Conservation (phyloP, 768 basidiomycete species). For the Chiua virens region DNA sequence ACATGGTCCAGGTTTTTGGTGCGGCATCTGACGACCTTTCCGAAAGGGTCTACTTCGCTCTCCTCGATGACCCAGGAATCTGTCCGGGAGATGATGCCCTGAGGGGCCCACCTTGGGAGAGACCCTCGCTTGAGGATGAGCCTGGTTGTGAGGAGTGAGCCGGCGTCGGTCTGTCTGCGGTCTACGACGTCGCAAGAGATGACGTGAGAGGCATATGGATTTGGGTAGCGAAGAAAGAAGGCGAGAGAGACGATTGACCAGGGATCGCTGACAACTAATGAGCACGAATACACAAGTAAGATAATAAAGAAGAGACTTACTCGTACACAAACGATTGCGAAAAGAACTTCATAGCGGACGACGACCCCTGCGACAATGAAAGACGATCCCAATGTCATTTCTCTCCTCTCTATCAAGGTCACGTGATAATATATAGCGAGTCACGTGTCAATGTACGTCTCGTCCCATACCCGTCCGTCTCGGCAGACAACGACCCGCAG, state of each 20-base stretch:
- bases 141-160: conserved; percentile 80
- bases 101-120: conserved; percentile 90
- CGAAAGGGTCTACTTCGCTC: conserved; percentile 87
- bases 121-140: conserved; percentile 91
- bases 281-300: not conserved
- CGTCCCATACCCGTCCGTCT: conserved; percentile 47
- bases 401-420: not conserved
- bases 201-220: conserved; percentile 92
- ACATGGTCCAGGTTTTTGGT: conserved; percentile 93
- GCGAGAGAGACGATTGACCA: conserved; percentile 92
- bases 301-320: conserved; percentile 32
- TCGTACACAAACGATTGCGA: conserved; percentile 58
- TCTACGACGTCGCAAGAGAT: conserved; percentile 95
- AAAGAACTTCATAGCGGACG: conserved; percentile 52
- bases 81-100: conserved; percentile 76
- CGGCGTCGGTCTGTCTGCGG: conserved; percentile 68
- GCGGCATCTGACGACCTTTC: conserved; percentile 69
- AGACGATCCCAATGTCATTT: no score
- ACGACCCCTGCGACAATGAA: conserved; percentile 33
- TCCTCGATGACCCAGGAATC: conserved; percentile 96
- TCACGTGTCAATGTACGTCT: conserved; percentile 48
- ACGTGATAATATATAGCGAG: conserved; percentile 4
- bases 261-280: conserved; percentile 63
- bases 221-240: conserved; percentile 94
- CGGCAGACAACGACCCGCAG: conserved; percentile 51